Evolutionary conservation across 257 asterid species (phyloP), one percentile per base, ranked within the genome.

Genomic region (Solanum chiquidenum): DNA sequence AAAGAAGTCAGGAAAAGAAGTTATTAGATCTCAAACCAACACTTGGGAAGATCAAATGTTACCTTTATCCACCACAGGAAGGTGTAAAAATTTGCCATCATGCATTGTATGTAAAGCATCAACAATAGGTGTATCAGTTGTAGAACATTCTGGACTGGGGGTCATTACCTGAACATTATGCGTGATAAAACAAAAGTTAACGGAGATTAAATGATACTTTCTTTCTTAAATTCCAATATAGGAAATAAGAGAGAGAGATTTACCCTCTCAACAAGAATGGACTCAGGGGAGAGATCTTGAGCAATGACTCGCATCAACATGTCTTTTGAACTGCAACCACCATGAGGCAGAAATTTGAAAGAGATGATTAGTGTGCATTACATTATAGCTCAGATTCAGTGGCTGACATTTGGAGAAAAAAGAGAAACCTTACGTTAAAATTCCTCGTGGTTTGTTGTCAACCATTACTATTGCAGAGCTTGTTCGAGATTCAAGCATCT

Each of bases 91-190:
- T 90, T 91, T 93, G 13, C 99, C 98, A 68, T 97, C 99, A 87
- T 96, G 99, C 99, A 97, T 97, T 55, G 92, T 95, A 89, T 96
- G 99, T 91, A 97, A 95, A 87, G 99, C 99, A 88, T 97, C 98
- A 62, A 97, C 96, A 85, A 97, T 96, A 66, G 99, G 93, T 76
- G 99, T 90, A 91, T 96, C 99, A 38, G 94, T 86, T 38, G 96
- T 92, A 44, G 98, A 95, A 91, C 99, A 96, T 93, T 97, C 98
- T 77, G 99, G 99, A 88, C 93, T 96, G 68, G 97, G 94, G 73
- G 99, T 95, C 98, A 97, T 96, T 88, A 95, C 98, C 99, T 97
- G 89, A 37, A 88, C 86, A 86, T 68, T 88, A 42, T 74, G 75
- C 23, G n/a, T 16, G 14, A 5, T 31, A 49, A 49, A 31, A 82